A percentile compares a stretch with the other conserved stretches of the same genome.
These are phyloP conservation scores for Tulasnella sp. DNA, from an alignment of 768 basidiomycete species.

Conservation along the genomic window DNA sequence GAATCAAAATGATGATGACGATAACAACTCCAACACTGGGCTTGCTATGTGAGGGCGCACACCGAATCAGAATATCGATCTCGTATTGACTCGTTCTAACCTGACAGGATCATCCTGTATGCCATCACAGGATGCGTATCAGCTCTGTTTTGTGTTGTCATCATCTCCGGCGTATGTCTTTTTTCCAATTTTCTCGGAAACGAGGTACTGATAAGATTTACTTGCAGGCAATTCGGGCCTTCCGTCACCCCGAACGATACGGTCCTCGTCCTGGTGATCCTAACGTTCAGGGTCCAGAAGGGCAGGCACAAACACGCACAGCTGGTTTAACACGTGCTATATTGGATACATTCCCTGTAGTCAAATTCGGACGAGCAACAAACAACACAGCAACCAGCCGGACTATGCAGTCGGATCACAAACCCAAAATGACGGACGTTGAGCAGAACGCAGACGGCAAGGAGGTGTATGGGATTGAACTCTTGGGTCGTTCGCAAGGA, in stretches of 20 bases:
- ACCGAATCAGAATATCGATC: conserved; percentile 9
- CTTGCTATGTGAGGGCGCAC: conserved; percentile 55
- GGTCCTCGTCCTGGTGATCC: conserved; percentile 41
- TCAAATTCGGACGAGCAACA: conserved; percentile 53
- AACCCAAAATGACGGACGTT: no score
- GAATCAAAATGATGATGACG: conserved; percentile 19
- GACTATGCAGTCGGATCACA: no score
- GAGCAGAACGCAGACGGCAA: no score
- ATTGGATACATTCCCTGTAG: conserved; percentile 87
- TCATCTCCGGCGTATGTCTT: conserved; percentile 63
- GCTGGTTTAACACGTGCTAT: conserved; percentile 85
- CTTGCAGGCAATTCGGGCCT: conserved; percentile 30
- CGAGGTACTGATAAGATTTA: neutral
- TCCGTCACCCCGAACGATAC: conserved; percentile 32
- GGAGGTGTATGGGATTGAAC: no score
- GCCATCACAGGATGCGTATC: conserved; percentile 83
- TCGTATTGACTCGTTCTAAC: no score
- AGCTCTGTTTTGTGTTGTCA: conserved; percentile 69
- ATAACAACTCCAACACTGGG: conserved; percentile 33
- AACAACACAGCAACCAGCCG: neutral
- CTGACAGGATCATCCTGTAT: conserved; percentile 62
- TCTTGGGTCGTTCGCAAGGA: no score
- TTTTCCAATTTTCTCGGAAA: neutral
- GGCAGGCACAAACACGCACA: conserved; percentile 50
- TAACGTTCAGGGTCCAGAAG: conserved; percentile 28